Evolutionary conservation across 441 rosid genomes (phyloP), one percentile per base, ranked within the genome.

Genomic region (Populus tomentosa): DNA sequence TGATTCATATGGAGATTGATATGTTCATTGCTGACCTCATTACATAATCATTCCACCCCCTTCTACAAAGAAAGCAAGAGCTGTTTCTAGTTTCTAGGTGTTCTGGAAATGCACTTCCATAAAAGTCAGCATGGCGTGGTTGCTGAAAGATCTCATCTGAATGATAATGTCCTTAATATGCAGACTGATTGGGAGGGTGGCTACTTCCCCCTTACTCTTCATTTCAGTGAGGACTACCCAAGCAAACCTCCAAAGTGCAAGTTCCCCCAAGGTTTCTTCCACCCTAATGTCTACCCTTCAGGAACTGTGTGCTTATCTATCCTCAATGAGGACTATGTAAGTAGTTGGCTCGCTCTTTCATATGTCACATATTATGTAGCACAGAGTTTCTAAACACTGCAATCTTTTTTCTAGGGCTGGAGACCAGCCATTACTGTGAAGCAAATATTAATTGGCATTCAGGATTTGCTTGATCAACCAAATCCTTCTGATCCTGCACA

Each of bases 161-260:
- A 20, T 61, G 24, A 5, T 61, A 10, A 6, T 61, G 26, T 61
- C 65, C 23, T 61, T 61, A 6, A n/a, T 23, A 59, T 72, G 82
- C 85, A 92, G 97, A 92, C 97, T 72, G 94, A 92, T 82, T 92
- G 95, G 97, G 94, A 92, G 80, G 95, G 92, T 79, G 97, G 97
- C 59, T 89, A 79, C 81, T 92, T 85, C 38, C 97, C 97, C 0
- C 87, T 92, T 23, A 85, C 94, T 4, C 86, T 92, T 73, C 85
- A 88, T 70, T 91, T 91, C 81, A 89, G 88, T 10, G 97, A 92
- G 80, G 97, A 92, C 80, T 92, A 92, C 78, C 97, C 97, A 0
- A 92, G 97, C 85, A 92, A 91, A 83, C 95, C 97, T 7, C 97
- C 97, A 0, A 90, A 92, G 87, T 92, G 97, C 84, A 92, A 89